Conservation (phyloP, 768 basidiomycete genomes). For the Kwoniella heveanensis region DNA sequence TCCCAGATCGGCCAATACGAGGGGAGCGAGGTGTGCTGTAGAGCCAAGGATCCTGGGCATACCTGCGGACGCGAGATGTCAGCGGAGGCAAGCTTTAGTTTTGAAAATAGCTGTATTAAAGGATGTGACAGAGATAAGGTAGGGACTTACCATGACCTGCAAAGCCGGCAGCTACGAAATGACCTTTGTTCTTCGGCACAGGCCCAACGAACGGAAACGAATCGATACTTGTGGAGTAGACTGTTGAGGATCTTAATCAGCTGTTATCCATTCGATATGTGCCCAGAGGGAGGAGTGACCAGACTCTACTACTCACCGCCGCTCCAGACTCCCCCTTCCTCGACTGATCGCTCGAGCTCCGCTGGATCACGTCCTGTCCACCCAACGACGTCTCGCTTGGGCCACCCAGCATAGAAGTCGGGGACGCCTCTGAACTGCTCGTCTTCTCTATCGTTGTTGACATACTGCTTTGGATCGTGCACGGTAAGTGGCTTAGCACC, state of each 20-base stretch:
- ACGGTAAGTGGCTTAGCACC: constrained; percentile 32
- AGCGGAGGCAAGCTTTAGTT: neutral
- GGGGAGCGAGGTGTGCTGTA: constrained; percentile 25
- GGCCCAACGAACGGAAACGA: constrained; percentile 31
- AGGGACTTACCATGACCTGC: constrained; percentile 37
- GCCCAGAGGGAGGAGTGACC: neutral
- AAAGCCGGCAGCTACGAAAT: constrained; percentile 33
- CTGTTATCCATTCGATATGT: neutral
- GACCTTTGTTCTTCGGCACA: constrained; percentile 24
- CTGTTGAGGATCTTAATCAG: constrained; percentile 4
- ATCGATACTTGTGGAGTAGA: constrained; percentile 25
- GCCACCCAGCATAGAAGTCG: constrained; percentile 30
- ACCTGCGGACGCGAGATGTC: constrained; percentile 6
- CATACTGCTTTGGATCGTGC: constrained; percentile 17
- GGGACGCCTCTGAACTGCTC: constrained; percentile 27
- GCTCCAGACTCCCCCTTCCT: constrained; percentile 38
- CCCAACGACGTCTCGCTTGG: constrained; percentile 20
- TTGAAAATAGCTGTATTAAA: too few relatives aligned
- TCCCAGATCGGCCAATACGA: constrained; percentile 1
- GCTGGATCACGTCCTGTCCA: constrained; percentile 27
- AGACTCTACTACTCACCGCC: constrained; percentile 32
- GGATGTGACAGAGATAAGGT: too few relatives aligned
- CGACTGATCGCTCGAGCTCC: constrained; percentile 8
- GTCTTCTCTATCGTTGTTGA: constrained; percentile 26
- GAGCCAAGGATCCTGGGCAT: constrained; percentile 34